Evolutionary conservation across 2,329 filamentous ascomycete species (phyloP).

Genomic region (Pseudonectria buxi): DNA sequence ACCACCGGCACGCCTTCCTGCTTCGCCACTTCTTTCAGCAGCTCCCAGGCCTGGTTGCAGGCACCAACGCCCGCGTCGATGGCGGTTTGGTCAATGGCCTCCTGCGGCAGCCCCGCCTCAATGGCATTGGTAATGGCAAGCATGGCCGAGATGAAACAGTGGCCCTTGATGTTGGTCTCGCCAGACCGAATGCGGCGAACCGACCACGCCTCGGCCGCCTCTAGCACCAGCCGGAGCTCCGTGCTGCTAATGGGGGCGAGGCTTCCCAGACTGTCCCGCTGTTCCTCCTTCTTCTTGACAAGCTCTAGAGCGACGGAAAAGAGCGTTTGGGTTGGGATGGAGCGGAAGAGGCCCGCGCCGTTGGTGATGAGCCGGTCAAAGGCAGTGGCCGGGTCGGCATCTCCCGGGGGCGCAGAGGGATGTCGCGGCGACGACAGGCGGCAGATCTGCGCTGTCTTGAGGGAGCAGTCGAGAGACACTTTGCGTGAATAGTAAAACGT

Average conservation of each 20-base stretch:
- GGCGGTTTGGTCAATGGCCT: conserved; percentile 26
- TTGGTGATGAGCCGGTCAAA: conserved; percentile 34
- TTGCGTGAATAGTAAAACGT: conserved; percentile 48
- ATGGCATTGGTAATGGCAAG: conserved; percentile 30
- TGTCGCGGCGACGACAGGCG: conserved; percentile 18
- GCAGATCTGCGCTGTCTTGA: conserved; percentile 29
- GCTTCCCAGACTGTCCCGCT: conserved; percentile 24
- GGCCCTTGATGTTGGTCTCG: conserved; percentile 38
- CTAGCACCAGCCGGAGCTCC: conserved; percentile 27
- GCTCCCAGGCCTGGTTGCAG: conserved; percentile 21
- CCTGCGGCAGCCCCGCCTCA: conserved; percentile 19
- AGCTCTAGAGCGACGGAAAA: conserved; percentile 41
- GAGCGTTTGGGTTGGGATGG: conserved; percentile 32
- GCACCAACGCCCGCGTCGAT: conserved; percentile 16
- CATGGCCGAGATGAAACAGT: conserved; percentile 28
- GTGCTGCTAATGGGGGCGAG: conserved; percentile 22
- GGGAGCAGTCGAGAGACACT: conserved; percentile 37
- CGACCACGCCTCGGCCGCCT: conserved; percentile 24
- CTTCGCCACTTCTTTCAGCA: conserved; percentile 29
- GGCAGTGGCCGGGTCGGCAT: conserved; percentile 19
- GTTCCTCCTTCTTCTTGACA: conserved; percentile 37
- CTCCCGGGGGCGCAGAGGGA: conserved; percentile 7
- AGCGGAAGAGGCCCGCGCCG: conserved; percentile 36
- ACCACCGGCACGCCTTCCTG: conserved; percentile 12
- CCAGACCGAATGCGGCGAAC: conserved; percentile 31